Evolutionary conservation across 1,284 basidiomycete species (phyloP).

Genomic region (Porogramme epimiltina): DNA sequence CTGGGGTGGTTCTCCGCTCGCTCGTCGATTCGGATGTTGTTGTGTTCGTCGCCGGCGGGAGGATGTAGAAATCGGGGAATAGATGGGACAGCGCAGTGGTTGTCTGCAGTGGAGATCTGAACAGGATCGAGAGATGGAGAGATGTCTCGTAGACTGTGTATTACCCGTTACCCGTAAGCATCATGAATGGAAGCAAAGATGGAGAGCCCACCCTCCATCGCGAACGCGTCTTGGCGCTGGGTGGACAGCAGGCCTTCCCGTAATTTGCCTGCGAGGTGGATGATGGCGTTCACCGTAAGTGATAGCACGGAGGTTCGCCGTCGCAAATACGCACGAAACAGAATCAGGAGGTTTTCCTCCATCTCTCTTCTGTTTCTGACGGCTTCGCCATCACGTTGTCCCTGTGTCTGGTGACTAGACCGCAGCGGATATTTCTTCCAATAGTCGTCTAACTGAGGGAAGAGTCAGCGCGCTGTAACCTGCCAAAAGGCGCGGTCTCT

Average conservation of each 20-base stretch:
- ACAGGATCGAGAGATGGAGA: constrained; percentile 61
- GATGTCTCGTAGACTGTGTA: constrained; percentile 68
- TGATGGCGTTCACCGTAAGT: too few species aligned
- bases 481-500: too few species aligned
- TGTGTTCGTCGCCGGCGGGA: neutral
- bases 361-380: constrained; percentile 47
- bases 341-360: constrained; percentile 66
- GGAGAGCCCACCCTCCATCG: constrained; percentile 55
- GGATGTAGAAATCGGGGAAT: constrained; percentile 48
- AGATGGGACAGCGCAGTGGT: constrained; percentile 60
- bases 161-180: too few species aligned
- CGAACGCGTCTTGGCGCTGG: constrained; percentile 55
- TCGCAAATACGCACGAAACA: constrained; percentile 54
- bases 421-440: constrained; percentile 38
- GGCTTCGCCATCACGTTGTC: constrained; percentile 25
- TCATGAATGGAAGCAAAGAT: too few species aligned
- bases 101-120: constrained; percentile 57
- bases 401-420: constrained; percentile 24
- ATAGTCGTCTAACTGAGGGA: constrained; percentile 47
- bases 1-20: too few species aligned
- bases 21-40: too few species aligned
- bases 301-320: neutral
- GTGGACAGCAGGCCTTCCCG: constrained; percentile 69
- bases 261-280: constrained; percentile 56
- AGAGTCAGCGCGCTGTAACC: too few species aligned